Base-by-base conservation (phyloP, 140 eudicot genomes). In the Bidens hawaiensis region DNA sequence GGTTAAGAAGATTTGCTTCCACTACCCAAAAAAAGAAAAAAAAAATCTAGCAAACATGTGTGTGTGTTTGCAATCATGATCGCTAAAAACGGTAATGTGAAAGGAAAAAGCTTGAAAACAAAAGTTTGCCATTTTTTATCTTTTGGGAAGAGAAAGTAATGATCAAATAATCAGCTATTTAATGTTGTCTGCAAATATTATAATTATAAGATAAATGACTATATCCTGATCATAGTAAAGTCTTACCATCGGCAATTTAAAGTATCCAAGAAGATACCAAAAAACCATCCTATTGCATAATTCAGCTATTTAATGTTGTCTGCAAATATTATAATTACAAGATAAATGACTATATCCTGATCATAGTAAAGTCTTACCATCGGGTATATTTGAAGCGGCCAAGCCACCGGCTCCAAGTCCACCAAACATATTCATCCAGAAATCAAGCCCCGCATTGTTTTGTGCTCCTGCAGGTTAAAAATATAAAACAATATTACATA, bases 371-470 rank as follows among this genome's bases (percentile, higher is more conserved):
- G 15, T 12, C 25, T 67, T 63, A 87, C 95, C 85, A 70, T 81
- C 51, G 18, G 97, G 77, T n/a, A 42, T 66, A 57, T 77, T 80
- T 10, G 90, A 63, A 30, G 41, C 77, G 40, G 73, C 57, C 69
- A 83, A 52, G 45, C 90, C 82, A 21, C 94, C 82, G 15, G 80
- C 77, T 42, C 97, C 96, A 64, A 87, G 88, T 36, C 94, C 94
- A 24, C 95, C 90, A 63, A 91, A 80, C 98, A 91, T 84, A 78
- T 75, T 87, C 98, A 91, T 91, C 87, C 53, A 55, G 81, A 75
- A 31, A 59, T 91, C 96, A 65, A 87, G 47, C 26, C 95, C 95
- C 85, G 71, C 59, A 43, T 78, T 84, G 68, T 80, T 75, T 61
- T 69, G 79, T 12, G 77, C 16, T 73, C 93, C 95, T 74, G 80